Conservation (phyloP, 805 yeast genomes). For the Maudiozyma saulgeensis region DNA sequence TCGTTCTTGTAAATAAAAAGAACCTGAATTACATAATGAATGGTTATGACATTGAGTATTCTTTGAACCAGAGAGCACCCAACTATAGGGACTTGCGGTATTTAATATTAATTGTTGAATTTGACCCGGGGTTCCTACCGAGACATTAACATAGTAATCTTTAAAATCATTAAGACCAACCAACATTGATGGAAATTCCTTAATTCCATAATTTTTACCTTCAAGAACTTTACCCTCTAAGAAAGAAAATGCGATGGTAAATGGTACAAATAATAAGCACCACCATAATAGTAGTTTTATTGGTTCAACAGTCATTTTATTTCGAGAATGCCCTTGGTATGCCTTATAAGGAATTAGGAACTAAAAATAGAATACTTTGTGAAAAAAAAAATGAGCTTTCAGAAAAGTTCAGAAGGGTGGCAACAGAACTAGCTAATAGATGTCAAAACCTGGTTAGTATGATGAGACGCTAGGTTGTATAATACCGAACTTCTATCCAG, state of each 20-base stretch:
- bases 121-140: slow-evolving; percentile 29
- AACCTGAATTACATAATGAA: slow-evolving; percentile 2
- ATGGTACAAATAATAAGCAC: not conserved
- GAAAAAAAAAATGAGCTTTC: too few species aligned
- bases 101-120: slow-evolving; percentile 27
- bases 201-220: not conserved
- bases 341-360: too few species aligned
- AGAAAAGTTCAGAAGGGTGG: too few species aligned
- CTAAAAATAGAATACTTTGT: too few species aligned
- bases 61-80: slow-evolving; percentile 23
- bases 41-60: slow-evolving; percentile 6
- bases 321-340: too few species aligned
- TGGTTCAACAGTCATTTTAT: not conserved
- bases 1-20: slow-evolving; percentile 9
- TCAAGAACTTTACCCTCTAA: not conserved
- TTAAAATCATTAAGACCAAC: slow-evolving; percentile 18
- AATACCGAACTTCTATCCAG: too few species aligned
- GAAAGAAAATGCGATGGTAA: not conserved
- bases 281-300: not conserved
- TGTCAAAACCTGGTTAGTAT: too few species aligned
- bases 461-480: too few species aligned
- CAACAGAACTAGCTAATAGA: too few species aligned
- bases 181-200: slow-evolving; percentile 13
- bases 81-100: slow-evolving; percentile 32
- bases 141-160: slow-evolving; percentile 26